Evolutionary conservation across 768 basidiomycete genomes (phyloP), one percentile per base, ranked within the genome.

Genomic region (Boletus rubropictus): DNA sequence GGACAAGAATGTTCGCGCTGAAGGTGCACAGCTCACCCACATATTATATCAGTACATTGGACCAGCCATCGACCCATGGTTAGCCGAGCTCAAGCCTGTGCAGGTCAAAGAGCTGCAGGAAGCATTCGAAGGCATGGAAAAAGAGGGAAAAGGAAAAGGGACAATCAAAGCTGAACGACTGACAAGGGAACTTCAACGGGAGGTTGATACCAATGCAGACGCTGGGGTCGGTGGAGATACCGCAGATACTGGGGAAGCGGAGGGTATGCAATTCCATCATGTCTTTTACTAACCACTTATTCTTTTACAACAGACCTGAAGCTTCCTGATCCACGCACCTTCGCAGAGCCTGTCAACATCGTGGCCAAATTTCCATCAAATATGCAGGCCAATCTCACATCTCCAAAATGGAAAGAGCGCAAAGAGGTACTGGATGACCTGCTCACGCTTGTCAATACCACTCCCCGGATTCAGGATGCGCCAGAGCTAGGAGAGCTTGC

Each of bases 371-470:
- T 97, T 35, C 87, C 96, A 0, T 63, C 79, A 3, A 82, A 83
- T 46, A 73, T 97, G 50, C 80, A 88, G 48, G 72, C 82, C 3
- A 72, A 77, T 42, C 74, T 99, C 41, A 78, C 82, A 20, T 98
- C 96, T 4, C 82, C 90, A 0, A 97, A 98, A 67, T 99, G 96
- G 96, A 98, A 99, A 61, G 96, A 99, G 55, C 81, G 91, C 33
- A 93, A 97, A 61, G 89, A 94, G 57, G 87, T 80, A 3, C 72
- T 98, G 27, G 93, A 96, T 53, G 89, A 90, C 22, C 74, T 95
- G 20, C 73, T 82, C 37, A 77, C 78, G 3, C 68, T 90, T 29
- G 68, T 98, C 25, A 78, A 78, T 44, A 70, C 80, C 7, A 77
- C 84, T 3, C 82, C 85, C 11, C 79, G 83, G 48, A 86, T 97